Evolutionary conservation across 257 asterid genomes (phyloP), one percentile per base, ranked within the genome.

Genomic region (Linderniella brevidens): DNA sequence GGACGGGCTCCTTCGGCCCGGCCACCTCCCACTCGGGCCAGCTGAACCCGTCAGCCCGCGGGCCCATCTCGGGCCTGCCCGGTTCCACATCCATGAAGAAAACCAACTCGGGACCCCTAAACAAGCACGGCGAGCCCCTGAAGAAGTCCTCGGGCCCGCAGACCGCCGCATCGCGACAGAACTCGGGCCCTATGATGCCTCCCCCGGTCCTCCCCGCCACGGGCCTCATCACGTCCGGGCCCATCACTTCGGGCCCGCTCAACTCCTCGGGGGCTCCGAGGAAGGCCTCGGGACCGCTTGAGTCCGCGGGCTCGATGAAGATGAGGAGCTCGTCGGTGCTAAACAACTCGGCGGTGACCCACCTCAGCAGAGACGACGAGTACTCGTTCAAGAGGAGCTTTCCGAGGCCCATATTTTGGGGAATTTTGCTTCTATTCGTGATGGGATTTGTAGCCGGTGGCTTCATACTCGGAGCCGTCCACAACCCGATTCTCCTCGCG

Each of bases 371-470:
- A 50, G 76, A 77, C 17, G 81, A 70, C 32, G 86, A 73, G 17
- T 77, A 69, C 58, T 77, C 86, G 11, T 77, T 77, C 60, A 57
- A 68, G 11, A 77, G 64, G 76, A 69, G 78, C 69, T 69, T 77
- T 55, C 86, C 86, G 0, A 77, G 63, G 62, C 58, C 69, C 9
- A 67, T 73, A 50, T 65, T 73, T 48, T 77, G 86, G 86, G 71
- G 76, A 29, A 77, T 77, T 52, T 62, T 77, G 62, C 76, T 77
- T 55, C 71, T 77, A 9, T 77, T 77, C 56, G 70, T 77, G 46
- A 77, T 77, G 86, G 86, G 86, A 35, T 73, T 77, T 63, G 73
- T 77, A 53, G 86, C 86, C 55, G 86, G 86, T 29, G 86, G 79
- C 11, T 77, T 77, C 49, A 77, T 77, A 46, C 77, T 77, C 17